phyloP scores from a whole-genome alignment of 2,329 filamentous ascomycete species.

The Domatiomyces catenatus region DNA sequence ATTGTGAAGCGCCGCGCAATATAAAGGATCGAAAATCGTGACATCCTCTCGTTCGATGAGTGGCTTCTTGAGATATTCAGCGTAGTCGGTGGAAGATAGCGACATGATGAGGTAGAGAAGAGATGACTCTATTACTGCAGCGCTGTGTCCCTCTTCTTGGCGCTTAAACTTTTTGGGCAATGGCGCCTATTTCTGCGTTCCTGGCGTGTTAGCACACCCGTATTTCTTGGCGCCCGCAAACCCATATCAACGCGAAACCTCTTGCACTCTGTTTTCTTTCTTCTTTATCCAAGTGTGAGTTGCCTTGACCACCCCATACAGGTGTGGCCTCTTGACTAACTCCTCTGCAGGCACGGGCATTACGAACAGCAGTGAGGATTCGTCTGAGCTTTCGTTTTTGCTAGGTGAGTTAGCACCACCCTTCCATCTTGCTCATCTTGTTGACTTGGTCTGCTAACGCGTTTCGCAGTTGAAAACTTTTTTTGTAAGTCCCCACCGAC shows the following conservation, averaged over 20 bases:
- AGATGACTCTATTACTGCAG: too few relatives aligned
- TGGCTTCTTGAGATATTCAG: too few relatives aligned
- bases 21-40: too few relatives aligned
- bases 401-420: slow-evolving; percentile 42
- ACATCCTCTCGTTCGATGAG: too few relatives aligned
- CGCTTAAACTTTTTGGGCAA: not conserved
- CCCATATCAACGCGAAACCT: not conserved
- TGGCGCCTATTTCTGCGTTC: not conserved
- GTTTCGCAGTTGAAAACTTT: slow-evolving; percentile 44
- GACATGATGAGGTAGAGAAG: too few relatives aligned
- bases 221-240: not conserved
- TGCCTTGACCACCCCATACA: not conserved
- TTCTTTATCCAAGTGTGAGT: slow-evolving; percentile 33
- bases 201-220: not conserved
- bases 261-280: slow-evolving; percentile 27
- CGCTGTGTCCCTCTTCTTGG: too few relatives aligned
- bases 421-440: not conserved
- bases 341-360: slow-evolving; percentile 47
- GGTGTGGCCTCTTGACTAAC: not conserved
- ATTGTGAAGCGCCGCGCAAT: too few relatives aligned
- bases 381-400: slow-evolving; percentile 71
- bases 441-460: not conserved
- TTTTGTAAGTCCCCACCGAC: slow-evolving; percentile 27
- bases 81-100: too few relatives aligned
- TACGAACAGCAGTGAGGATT: slow-evolving; percentile 69